These are phyloP conservation scores for Boletus patriciae DNA, from an alignment of 768 basidiomycete species.

Conservation along the genomic window DNA sequence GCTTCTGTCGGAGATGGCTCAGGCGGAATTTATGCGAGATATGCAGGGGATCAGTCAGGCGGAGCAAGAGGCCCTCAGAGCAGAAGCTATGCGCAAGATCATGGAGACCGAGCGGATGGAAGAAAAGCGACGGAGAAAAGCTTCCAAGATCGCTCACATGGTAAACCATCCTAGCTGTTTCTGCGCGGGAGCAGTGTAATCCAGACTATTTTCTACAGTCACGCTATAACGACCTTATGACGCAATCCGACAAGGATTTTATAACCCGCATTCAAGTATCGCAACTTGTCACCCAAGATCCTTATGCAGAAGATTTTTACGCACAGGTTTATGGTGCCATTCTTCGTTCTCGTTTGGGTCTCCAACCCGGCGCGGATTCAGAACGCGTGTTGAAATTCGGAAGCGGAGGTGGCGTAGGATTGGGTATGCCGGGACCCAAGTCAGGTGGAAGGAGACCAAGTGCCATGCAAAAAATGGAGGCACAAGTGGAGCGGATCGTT, in stretches of 20 bases:
- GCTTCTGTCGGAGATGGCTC: slow-evolving; percentile 72
- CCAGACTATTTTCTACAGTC: slow-evolving; percentile 46
- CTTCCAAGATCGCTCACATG: slow-evolving; percentile 88
- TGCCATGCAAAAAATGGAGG: slow-evolving; percentile 91
- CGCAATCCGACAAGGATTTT: slow-evolving; percentile 98
- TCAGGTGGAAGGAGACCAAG: slow-evolving; percentile 69
- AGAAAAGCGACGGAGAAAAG: slow-evolving; percentile 75
- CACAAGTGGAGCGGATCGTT: slow-evolving; percentile 95
- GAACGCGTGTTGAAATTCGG: slow-evolving; percentile 86
- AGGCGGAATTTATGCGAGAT: slow-evolving; percentile 64
- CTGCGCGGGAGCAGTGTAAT: background rate
- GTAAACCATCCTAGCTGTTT: slow-evolving; percentile 38
- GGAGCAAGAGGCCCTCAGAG: slow-evolving; percentile 68
- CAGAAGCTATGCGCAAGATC: slow-evolving; percentile 85
- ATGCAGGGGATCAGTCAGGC: slow-evolving; percentile 58
- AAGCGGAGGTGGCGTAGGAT: slow-evolving; percentile 83
- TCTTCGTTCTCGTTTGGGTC: slow-evolving; percentile 72
- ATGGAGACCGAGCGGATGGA: slow-evolving; percentile 89
- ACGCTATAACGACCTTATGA: slow-evolving; percentile 94
- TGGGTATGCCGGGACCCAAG: slow-evolving; percentile 49
- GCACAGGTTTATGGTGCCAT: slow-evolving; percentile 93
- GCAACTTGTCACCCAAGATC: slow-evolving; percentile 95
- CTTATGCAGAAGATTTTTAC: slow-evolving; percentile 97
- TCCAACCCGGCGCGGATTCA: slow-evolving; percentile 56
- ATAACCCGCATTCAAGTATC: slow-evolving; percentile 99